These are phyloP conservation scores for Aspergillus quadrilineatus DNA, from an alignment of 2,329 filamentous ascomycete species.

Conservation along the genomic window DNA sequence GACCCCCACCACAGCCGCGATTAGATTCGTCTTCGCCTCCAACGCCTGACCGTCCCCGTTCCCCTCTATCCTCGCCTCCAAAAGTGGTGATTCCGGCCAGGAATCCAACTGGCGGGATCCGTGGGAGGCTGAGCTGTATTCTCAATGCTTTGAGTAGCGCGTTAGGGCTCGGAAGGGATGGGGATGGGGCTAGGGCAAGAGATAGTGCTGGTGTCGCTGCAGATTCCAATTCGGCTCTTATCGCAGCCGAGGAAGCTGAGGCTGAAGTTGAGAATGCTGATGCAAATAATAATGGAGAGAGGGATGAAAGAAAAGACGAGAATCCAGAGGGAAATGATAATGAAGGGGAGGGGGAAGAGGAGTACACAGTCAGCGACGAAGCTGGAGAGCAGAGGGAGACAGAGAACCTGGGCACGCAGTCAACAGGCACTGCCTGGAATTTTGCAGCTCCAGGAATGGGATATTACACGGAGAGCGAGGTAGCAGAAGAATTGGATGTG, in stretches of 20 bases:
- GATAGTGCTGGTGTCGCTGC: background rate
- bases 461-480: background rate
- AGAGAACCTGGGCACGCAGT: background rate
- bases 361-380: too few species aligned
- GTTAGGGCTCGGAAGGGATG: background rate
- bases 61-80: background rate
- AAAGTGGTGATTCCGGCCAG: background rate
- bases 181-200: background rate
- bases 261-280: background rate
- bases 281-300: too few species aligned
- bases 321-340: too few species aligned
- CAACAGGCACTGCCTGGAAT: background rate
- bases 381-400: background rate
- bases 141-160: background rate
- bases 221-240: background rate
- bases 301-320: too few species aligned
- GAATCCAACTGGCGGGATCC: background rate
- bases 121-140: background rate
- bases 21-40: background rate
- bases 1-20: background rate
- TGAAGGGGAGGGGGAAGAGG: too few species aligned
- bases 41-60: too few species aligned
- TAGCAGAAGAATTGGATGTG: too few species aligned
- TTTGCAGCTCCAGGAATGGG: background rate
- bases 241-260: background rate